Evolutionary conservation across 306 rosid genomes (phyloP).

Genomic region (Elaeagnus macrophylla): DNA sequence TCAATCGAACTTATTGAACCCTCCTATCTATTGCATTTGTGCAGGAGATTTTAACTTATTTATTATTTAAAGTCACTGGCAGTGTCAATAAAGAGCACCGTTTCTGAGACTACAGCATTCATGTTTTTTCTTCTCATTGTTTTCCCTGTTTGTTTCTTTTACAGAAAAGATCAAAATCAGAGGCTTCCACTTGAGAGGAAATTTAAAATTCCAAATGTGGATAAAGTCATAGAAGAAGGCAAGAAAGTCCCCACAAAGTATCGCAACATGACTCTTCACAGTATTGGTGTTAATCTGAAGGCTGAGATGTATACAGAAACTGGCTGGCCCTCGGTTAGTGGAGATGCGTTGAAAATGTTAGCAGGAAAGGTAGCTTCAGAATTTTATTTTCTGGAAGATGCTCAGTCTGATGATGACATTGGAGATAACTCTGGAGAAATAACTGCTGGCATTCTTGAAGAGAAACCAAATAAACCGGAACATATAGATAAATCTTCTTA

Average conservation of each 20-base stretch:
- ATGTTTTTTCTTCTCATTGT: not conserved
- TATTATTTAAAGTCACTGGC: not conserved
- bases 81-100: not conserved
- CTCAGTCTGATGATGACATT: constrained; percentile 21
- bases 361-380: constrained; percentile 88
- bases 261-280: constrained; percentile 44
- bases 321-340: constrained; percentile 96
- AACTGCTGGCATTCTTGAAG: constrained; percentile 23
- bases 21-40: not conserved
- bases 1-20: not conserved
- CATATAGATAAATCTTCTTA: constrained; percentile 41
- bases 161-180: constrained; percentile 53
- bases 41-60: not conserved
- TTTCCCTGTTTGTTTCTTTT: constrained; percentile 19
- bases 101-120: not conserved
- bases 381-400: constrained; percentile 44
- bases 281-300: constrained; percentile 33
- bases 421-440: constrained; percentile 27
- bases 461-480: constrained; percentile 10
- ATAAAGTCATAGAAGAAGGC: constrained; percentile 67
- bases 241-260: constrained; percentile 59
- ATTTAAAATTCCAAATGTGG: constrained; percentile 66
- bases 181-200: constrained; percentile 52
- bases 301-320: constrained; percentile 68
- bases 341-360: constrained; percentile 64